A percentile compares a stretch with the other conserved stretches of the same genome.
Conservation (phyloP, 148 eudicot genomes). For the Camellia lanceoleosa region DNA sequence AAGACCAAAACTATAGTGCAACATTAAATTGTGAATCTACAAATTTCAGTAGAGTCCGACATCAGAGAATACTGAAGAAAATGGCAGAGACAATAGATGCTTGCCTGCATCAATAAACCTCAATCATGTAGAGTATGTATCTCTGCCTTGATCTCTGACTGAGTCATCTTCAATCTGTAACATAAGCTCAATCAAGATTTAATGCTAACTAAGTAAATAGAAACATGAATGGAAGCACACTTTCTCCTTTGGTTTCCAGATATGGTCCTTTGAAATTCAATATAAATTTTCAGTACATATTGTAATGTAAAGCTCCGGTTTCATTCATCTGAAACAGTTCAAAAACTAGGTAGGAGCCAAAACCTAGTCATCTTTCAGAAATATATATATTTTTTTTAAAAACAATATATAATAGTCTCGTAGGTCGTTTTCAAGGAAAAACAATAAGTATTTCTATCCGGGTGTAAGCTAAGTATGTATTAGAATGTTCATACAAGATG, state of each 20-base stretch:
- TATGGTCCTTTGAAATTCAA: neutral
- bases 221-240: neutral
- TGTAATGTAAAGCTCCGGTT: neutral
- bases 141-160: too few species aligned
- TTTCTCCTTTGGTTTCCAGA: neutral
- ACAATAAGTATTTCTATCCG: neutral
- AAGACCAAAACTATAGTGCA: too few species aligned
- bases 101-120: too few species aligned
- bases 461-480: neutral
- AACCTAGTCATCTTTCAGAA: neutral
- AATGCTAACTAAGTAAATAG: neutral
- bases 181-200: neutral
- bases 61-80: too few species aligned
- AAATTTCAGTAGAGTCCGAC: too few species aligned
- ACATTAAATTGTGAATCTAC: too few species aligned
- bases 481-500: conserved; percentile 5
- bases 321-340: neutral
- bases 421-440: neutral
- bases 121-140: too few species aligned
- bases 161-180: too few species aligned
- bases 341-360: neutral
- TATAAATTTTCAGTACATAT: neutral
- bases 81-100: too few species aligned
- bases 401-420: neutral
- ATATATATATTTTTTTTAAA: too few species aligned